These are phyloP conservation scores for Diaporthe vexans DNA, from an alignment of 2,329 filamentous ascomycete genomes.

Conservation along the genomic window DNA sequence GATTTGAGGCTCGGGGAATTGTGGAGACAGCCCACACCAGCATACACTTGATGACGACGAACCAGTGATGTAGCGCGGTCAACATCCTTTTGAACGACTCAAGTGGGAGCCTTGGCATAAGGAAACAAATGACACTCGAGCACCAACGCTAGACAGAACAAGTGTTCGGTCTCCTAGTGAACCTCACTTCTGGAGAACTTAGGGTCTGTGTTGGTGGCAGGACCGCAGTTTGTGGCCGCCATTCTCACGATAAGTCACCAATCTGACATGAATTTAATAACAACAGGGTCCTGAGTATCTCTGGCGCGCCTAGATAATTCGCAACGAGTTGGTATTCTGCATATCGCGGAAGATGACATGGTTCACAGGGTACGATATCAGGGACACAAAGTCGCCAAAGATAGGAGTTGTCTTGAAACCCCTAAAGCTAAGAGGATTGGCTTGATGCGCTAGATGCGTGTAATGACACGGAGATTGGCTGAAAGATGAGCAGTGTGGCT, in stretches of 20 bases:
- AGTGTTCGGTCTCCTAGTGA: background rate
- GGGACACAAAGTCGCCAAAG: no score
- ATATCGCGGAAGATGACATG: background rate
- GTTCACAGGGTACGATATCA: rapidly evolving
- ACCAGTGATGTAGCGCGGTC: background rate
- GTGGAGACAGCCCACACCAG: background rate
- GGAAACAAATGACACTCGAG: background rate
- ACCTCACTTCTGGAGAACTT: no score
- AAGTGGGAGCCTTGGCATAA: background rate
- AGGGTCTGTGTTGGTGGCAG: no score
- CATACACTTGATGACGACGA: background rate
- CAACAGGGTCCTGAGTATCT: background rate
- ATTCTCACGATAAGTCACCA: background rate
- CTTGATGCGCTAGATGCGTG: background rate
- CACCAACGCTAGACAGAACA: background rate
- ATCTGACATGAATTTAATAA: background rate
- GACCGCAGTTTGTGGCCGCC: no score
- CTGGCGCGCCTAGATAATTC: background rate
- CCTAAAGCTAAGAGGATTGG: no score
- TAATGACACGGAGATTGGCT: background rate
- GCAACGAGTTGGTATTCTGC: background rate
- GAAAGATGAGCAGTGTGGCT: background rate
- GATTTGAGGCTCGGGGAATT: slow-evolving; percentile 23
- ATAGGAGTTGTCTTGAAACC: no score
- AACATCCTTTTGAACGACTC: background rate